Evolutionary conservation across 306 rosid species (phyloP).

Genomic region (Alnus glutinosa): DNA sequence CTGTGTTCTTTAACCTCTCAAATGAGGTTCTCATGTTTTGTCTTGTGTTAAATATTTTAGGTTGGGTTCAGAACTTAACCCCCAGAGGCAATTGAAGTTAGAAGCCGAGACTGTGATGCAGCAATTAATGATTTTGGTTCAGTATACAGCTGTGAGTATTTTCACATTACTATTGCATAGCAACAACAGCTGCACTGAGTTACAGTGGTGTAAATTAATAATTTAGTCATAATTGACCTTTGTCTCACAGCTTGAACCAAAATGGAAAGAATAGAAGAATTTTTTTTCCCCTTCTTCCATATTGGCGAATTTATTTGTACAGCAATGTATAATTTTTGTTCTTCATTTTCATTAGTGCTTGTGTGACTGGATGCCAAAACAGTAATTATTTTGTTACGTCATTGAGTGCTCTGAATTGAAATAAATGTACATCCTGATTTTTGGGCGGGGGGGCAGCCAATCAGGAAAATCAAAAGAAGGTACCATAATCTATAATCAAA

Average conservation of each 20-base stretch:
- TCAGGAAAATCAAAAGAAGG: no score
- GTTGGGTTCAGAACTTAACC: constrained; percentile 78
- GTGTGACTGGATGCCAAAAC: background rate
- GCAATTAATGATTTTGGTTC: constrained; percentile 81
- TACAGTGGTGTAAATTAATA: background rate
- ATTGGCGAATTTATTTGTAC: background rate
- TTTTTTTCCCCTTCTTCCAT: background rate
- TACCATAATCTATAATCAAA: no score
- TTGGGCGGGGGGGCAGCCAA: no score
- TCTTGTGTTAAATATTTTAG: constrained; percentile 45
- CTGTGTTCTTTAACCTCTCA: constrained; percentile 18
- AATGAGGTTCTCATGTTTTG: constrained; percentile 24
- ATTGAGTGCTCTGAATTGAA: background rate
- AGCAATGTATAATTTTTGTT: background rate
- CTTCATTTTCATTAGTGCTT: background rate
- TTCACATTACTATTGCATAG: constrained; percentile 21
- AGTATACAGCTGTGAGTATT: constrained; percentile 86
- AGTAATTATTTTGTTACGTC: background rate
- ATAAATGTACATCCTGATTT: background rate
- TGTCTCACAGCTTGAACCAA: background rate
- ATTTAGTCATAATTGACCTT: background rate
- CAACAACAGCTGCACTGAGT: background rate
- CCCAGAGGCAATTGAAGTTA: constrained; percentile 78
- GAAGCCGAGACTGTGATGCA: constrained; percentile 86
- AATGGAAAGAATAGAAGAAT: background rate